Percentiles rank a stretch among this genome's conserved stretches.
Evolutionary conservation across 2,329 filamentous ascomycete genomes (phyloP).

Genomic region (Pseudocercospora fijiensis): DNA sequence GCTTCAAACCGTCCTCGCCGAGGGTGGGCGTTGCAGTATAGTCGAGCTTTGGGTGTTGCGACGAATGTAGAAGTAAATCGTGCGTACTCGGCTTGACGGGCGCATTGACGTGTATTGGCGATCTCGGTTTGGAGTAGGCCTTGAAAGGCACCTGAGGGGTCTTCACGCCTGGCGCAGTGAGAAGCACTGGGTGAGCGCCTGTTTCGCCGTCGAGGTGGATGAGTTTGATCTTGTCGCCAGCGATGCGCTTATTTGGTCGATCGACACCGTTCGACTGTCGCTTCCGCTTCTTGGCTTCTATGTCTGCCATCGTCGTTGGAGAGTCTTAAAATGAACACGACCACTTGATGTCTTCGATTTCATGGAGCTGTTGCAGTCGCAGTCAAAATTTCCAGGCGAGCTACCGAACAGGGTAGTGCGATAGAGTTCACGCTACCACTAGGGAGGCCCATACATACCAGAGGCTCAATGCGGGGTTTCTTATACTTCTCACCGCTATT

Average conservation of each 20-base stretch:
- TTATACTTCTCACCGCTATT: too few species aligned
- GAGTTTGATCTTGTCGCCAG: slow-evolving; percentile 32
- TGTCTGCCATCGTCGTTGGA: slow-evolving; percentile 30
- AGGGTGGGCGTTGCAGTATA: slow-evolving; percentile 49
- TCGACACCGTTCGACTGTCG: slow-evolving; percentile 46
- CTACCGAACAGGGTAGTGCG: slow-evolving; percentile 4
- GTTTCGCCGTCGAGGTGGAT: slow-evolving; percentile 23
- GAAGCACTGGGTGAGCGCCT: slow-evolving; percentile 31
- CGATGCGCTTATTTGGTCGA: slow-evolving; percentile 43
- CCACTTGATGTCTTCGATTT: not conserved
- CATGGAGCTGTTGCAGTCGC: not conserved
- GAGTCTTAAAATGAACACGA: not conserved
- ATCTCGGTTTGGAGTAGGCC: slow-evolving; percentile 45
- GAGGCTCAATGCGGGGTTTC: too few species aligned
- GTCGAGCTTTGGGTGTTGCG: slow-evolving; percentile 59
- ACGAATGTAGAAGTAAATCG: slow-evolving; percentile 60
- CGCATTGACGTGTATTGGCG: slow-evolving; percentile 22
- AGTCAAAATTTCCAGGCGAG: not conserved
- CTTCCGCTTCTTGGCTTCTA: slow-evolving; percentile 54
- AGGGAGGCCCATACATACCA: too few species aligned
- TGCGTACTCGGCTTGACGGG: slow-evolving; percentile 42
- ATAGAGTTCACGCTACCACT: not conserved
- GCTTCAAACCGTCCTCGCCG: slow-evolving; percentile 52
- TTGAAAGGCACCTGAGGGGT: slow-evolving; percentile 47
- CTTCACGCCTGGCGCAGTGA: slow-evolving; percentile 45